Percentiles rank a stretch among this genome's conserved stretches.
These are phyloP conservation scores for Zychaea mexicana DNA, from an alignment of 371 early-diverging fungal species.

Conservation along the genomic window DNA sequence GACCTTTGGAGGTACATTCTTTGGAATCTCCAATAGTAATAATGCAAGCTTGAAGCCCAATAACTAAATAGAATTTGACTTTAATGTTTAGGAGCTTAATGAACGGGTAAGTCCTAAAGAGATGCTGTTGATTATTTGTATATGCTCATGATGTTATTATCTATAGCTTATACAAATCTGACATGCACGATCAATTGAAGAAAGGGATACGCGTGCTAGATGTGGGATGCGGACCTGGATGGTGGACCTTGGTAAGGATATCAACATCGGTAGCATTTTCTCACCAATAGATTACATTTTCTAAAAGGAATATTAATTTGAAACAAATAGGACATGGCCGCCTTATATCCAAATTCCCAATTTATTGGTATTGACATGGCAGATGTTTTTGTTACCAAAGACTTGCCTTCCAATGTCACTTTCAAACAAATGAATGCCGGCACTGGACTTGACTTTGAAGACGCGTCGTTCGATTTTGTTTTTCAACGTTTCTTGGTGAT, in stretches of 20 bases:
- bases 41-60: too few species aligned
- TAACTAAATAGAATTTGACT: too few species aligned
- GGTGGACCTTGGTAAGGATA: slow-evolving; percentile 44
- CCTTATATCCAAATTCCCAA: slow-evolving; percentile 40
- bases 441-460: slow-evolving; percentile 33
- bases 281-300: neutral
- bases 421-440: slow-evolving; percentile 39
- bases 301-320: neutral
- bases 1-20: slow-evolving; percentile 29
- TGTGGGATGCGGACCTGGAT: slow-evolving; percentile 53
- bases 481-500: slow-evolving; percentile 51
- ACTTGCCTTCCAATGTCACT: slow-evolving; percentile 31
- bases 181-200: slow-evolving; percentile 38
- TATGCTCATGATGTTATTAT: too few species aligned
- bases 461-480: slow-evolving; percentile 44
- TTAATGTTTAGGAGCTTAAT: slow-evolving; percentile 6
- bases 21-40: neutral
- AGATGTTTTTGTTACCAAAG: slow-evolving; percentile 28
- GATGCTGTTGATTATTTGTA: neutral
- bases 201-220: slow-evolving; percentile 44
- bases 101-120: neutral
- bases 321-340: slow-evolving; percentile 44
- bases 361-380: slow-evolving; percentile 53
- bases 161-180: slow-evolving; percentile 38
- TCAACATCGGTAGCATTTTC: too few species aligned